Evolutionary conservation across 148 eudicot species (phyloP).

Genomic region (Vaccinium corymbosum): DNA sequence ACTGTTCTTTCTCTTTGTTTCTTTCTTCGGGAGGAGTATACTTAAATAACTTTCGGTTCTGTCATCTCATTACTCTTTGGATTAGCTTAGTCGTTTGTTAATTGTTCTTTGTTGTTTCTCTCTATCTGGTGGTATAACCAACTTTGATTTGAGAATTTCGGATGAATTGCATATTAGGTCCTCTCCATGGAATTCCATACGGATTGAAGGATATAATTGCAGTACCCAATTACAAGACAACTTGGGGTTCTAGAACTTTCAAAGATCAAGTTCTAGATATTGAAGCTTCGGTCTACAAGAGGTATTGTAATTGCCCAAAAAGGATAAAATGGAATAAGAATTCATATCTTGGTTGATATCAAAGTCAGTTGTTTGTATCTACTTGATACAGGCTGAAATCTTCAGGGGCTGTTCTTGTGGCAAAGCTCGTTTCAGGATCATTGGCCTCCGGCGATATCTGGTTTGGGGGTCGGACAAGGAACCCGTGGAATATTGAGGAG

Average conservation of each 20-base stretch:
- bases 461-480: conserved; percentile 95
- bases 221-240: conserved; percentile 80
- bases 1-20: no score
- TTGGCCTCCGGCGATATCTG: conserved; percentile 85
- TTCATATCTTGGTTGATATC: not conserved
- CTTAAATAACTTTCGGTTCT: no score
- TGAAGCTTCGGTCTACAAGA: conserved; percentile 94
- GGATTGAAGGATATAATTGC: conserved; percentile 85
- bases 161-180: conserved; percentile 38
- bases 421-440: conserved; percentile 78
- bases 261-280: conserved; percentile 75
- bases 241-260: conserved; percentile 76
- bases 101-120: not conserved
- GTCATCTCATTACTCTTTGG: no score
- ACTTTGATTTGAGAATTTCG: not conserved
- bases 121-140: not conserved
- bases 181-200: conserved; percentile 91
- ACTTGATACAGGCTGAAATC: conserved; percentile 51
- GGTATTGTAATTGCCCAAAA: conserved; percentile 30
- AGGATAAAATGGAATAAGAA: not conserved
- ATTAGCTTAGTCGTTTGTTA: no score
- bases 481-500: conserved; percentile 96
- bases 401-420: conserved; percentile 88
- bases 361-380: not conserved
- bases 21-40: no score